Evolutionary conservation across 805 yeast genomes (phyloP), one percentile per base, ranked within the genome.

Genomic region (Hanseniaspora lindneri): DNA sequence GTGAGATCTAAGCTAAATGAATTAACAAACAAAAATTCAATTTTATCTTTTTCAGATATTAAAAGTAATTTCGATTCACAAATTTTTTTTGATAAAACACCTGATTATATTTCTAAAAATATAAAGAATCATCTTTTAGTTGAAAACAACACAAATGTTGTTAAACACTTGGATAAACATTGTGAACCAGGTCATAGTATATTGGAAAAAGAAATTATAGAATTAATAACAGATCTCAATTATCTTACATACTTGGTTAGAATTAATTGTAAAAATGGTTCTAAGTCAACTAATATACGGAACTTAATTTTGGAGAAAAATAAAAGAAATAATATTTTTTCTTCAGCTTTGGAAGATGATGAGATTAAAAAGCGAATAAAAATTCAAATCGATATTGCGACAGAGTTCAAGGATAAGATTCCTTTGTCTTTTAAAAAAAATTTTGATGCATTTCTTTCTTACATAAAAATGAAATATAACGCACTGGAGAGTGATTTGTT

Each of bases 191-290:
- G 37, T 4, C 17, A 32, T 13, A 21, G 23, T 8, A 20, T 8
- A 8, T 5, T 24, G 5, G 41, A 37, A 24, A 11, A 37, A 6
- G 43, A 46, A 32, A 29, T 14, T 14, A 30, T 39, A 20, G 49
- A 46, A 5, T 14, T 46, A 19, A 2, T 46, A 24, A 30, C 42
- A 4, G 49, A 46, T 23, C 25, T 46, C 14, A 39, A 39, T 19
- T 30, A 37, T 20, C 14, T 46, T 19, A 19, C 39, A 19, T 33
- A 46, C 35, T 21, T 34, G 9, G 30, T 30, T 24, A 41, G 24
- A n/a, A 10, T 11, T 19, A 24, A 39, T 4, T 39, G 17, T 30
- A 37, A 14, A 13, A n/a, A 1, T 8, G 9, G 4, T 25, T 35
- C 11, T 13, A 43, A 5, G 4, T 3, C 27, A 19, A 35, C 4